Evolutionary conservation across 306 rosid species (phyloP), one percentile per base, ranked within the genome.

Genomic region (Senna tora): DNA sequence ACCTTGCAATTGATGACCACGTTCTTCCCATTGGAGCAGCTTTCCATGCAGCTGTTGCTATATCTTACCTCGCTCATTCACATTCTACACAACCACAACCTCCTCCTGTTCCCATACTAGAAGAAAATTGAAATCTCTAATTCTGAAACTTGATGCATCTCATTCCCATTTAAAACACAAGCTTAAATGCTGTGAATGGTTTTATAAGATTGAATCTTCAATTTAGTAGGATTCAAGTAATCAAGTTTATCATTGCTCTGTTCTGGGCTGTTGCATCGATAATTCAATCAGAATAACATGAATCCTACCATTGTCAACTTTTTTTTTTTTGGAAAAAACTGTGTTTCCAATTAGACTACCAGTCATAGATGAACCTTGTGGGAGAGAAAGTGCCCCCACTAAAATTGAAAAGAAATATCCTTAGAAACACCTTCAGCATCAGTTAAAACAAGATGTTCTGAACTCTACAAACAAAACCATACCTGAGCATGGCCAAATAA

Each of bases 1-100:
- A 73, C 76, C 84, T 84, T 34, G 45, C 62, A 43, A 69, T 84
- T 6, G 84, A 87, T 9, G 88, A 84, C 73, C 78, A 74, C 30
- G 83, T 72, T 72, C 87, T 87, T 61, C 85, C 85, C 53, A 57
- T 80, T 13, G 92, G 89, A 47, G 86, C 89, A 41, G 84, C 84
- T n/a, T 82, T 84, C 21, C 51, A 82, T 75, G 79, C 89, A 17
- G 85, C 89, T 55, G 80, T 74, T 39, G 77, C 87, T 58, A 69
- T 80, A 65, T 77, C 85, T 11, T 84, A 66, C 82, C 71, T 36
- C 51, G 45, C 19, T 16, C 60, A 71, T 53, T 52, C 6, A 36
- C 30, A 25, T 25, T 25, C 30, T 36, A 4, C 39, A 5, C n/a
- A 36, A 13, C 33, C n/a, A n/a, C n/a, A n/a, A n/a, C 28, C 50